A percentile compares a stretch with the other conserved stretches of the same genome.
phyloP scores from a whole-genome alignment of 1,139 yeast genomes.

The Saccharomyces hybrid region DNA sequence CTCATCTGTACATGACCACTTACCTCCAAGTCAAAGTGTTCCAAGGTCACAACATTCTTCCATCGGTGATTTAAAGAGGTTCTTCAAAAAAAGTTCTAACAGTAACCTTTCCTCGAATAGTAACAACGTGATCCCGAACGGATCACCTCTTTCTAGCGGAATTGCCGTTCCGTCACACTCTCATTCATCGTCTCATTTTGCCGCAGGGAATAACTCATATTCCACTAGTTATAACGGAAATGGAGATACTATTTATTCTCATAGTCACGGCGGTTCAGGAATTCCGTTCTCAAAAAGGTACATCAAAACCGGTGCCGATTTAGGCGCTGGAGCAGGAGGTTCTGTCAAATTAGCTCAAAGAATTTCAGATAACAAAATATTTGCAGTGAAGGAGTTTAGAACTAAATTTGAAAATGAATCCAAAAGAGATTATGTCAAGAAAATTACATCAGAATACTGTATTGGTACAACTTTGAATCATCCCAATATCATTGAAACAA shows the following conservation, averaged over 20 bases:
- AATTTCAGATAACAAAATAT: slow-evolving; percentile 58
- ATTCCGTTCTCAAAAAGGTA: slow-evolving; percentile 65
- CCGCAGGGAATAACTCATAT: slow-evolving; percentile 15
- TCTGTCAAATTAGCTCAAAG: slow-evolving; percentile 72
- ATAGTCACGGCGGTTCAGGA: slow-evolving; percentile 27
- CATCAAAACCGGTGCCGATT: slow-evolving; percentile 72
- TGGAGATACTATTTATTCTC: slow-evolving; percentile 28
- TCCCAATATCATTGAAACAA: slow-evolving; percentile 84
- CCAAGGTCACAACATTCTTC: slow-evolving; percentile 51
- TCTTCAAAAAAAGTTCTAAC: slow-evolving; percentile 43
- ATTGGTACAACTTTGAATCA: slow-evolving; percentile 87
- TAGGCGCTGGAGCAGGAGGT: slow-evolving; percentile 98
- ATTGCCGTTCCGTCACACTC: slow-evolving; percentile 15
- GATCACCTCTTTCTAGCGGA: slow-evolving; percentile 21
- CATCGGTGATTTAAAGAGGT: slow-evolving; percentile 61
- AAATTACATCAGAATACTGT: slow-evolving; percentile 92
- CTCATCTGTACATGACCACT: slow-evolving; percentile 18
- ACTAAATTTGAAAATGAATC: slow-evolving; percentile 68
- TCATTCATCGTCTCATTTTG: slow-evolving; percentile 11
- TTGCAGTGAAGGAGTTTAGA: slow-evolving; percentile 91
- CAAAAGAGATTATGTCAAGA: slow-evolving; percentile 82
- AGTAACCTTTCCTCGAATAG: slow-evolving; percentile 6
- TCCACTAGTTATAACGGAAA: slow-evolving; percentile 21
- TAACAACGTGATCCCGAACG: slow-evolving; percentile 16
- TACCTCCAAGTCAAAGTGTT: slow-evolving; percentile 23